phyloP scores from a whole-genome alignment of 116 monocot genomes.

The Iris pallida region DNA sequence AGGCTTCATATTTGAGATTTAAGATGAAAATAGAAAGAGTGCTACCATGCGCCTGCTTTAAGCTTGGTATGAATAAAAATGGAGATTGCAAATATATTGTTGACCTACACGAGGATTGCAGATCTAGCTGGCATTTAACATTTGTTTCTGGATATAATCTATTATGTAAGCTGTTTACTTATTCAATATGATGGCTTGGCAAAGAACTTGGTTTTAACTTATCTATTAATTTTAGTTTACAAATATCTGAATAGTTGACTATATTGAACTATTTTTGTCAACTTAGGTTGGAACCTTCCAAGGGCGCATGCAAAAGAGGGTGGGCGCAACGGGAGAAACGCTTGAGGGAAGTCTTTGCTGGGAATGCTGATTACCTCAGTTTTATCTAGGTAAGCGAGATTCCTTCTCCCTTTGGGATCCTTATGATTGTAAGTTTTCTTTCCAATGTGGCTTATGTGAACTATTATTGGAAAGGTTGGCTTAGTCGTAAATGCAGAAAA shows the following conservation, averaged over 20 bases:
- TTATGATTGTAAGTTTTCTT: background rate
- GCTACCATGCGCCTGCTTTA: background rate
- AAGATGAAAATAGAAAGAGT: background rate
- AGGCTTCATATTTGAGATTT: too few relatives aligned
- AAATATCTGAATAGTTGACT: too few relatives aligned
- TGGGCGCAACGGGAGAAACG: conserved; percentile 89
- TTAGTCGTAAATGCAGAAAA: too few relatives aligned
- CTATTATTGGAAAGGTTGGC: too few relatives aligned
- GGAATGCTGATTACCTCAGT: conserved; percentile 71
- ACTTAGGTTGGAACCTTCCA: conserved; percentile 79
- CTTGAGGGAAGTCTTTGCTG: conserved; percentile 47
- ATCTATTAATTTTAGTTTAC: too few relatives aligned
- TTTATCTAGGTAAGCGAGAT: conserved; percentile 66
- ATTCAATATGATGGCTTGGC: too few relatives aligned
- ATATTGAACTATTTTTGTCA: too few relatives aligned
- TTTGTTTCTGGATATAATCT: too few relatives aligned
- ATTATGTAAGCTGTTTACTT: too few relatives aligned
- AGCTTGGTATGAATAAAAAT: conserved; percentile 3
- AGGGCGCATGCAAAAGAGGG: conserved; percentile 88
- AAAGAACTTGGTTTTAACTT: too few relatives aligned
- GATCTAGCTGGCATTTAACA: conserved; percentile 21
- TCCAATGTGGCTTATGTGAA: too few relatives aligned
- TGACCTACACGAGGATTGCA: background rate
- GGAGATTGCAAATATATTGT: background rate
- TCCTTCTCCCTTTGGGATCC: background rate